A percentile compares a stretch with the other conserved stretches of the same genome.
Conservation (phyloP, 352 stramenopile species). For the Thalassiosira exigua region DNA sequence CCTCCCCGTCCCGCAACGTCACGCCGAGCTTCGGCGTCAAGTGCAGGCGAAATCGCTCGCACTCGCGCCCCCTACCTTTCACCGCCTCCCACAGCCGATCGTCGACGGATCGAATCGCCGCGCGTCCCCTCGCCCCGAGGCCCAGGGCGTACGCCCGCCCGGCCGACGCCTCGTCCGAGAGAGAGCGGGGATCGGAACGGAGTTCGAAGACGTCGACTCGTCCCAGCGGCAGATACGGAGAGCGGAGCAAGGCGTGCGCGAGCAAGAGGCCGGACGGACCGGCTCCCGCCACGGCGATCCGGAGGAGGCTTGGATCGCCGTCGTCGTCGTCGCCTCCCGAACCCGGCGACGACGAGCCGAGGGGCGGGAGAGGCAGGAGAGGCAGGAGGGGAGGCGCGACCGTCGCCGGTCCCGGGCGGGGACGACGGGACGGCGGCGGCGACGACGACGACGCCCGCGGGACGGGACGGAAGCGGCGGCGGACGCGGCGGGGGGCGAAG, state of each 20-base stretch:
- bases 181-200: conserved; percentile 57
- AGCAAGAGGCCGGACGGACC: conserved; percentile 66
- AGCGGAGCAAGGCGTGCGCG: conserved; percentile 47
- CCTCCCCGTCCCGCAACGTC: conserved; percentile 34
- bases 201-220: conserved; percentile 67
- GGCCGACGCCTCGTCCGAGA: conserved; percentile 6
- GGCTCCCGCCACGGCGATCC: neutral
- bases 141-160: conserved; percentile 71
- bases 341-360: no score
- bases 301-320: neutral
- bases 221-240: conserved; percentile 18
- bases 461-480: no score
- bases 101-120: conserved; percentile 64
- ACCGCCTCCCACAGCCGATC: conserved; percentile 64
- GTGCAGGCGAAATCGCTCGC: conserved; percentile 72
- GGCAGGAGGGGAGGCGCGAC: no score
- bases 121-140: conserved; percentile 66
- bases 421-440: no score
- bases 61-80: conserved; percentile 61
- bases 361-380: no score
- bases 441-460: no score
- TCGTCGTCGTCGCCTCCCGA: no score
- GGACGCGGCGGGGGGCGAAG: no score
- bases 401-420: no score
- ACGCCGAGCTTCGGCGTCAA: conserved; percentile 42